These are phyloP conservation scores for Gliomastix tumulicola DNA, from an alignment of 2,329 filamentous ascomycete genomes.

Conservation along the genomic window DNA sequence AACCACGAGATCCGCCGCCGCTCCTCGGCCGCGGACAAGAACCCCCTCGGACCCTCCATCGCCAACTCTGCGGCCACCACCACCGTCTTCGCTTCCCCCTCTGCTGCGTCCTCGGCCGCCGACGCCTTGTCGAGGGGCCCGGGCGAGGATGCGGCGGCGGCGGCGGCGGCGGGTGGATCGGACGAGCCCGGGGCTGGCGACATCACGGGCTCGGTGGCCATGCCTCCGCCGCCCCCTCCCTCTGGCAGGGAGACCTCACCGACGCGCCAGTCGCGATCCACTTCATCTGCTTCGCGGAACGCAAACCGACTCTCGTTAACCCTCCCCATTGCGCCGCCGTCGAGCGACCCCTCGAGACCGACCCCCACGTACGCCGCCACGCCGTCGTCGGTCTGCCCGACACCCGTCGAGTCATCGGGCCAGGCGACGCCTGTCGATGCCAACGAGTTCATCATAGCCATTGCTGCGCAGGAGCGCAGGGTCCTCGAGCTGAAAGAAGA, in stretches of 20 bases:
- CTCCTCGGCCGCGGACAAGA: conserved; percentile 27
- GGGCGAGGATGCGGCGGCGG: not conserved
- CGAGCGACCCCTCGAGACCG: conserved; percentile 43
- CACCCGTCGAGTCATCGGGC: conserved; percentile 37
- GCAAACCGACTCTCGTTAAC: conserved; percentile 55
- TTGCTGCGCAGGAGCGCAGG: conserved; percentile 84
- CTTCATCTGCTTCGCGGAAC: conserved; percentile 44
- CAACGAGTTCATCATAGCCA: conserved; percentile 73
- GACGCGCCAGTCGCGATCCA: conserved; percentile 42
- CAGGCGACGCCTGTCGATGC: conserved; percentile 44
- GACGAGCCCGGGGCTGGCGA: not conserved
- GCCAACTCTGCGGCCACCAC: conserved; percentile 12
- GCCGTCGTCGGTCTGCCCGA: conserved; percentile 37
- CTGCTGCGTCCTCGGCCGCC: conserved; percentile 4
- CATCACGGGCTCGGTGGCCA: conserved; percentile 11
- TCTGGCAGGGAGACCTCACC: conserved; percentile 26
- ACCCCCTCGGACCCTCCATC: conserved; percentile 15
- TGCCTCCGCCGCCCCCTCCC: conserved; percentile 28
- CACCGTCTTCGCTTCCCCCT: conserved; percentile 12
- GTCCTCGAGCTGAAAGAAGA: conserved; percentile 91
- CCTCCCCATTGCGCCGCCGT: conserved; percentile 51
- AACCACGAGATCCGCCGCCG: conserved; percentile 30
- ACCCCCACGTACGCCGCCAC: conserved; percentile 32
- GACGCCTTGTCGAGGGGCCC: not conserved
- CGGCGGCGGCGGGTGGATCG: not conserved